Conservation (phyloP, 768 basidiomycete genomes). For the Lactifluus pinguis region DNA sequence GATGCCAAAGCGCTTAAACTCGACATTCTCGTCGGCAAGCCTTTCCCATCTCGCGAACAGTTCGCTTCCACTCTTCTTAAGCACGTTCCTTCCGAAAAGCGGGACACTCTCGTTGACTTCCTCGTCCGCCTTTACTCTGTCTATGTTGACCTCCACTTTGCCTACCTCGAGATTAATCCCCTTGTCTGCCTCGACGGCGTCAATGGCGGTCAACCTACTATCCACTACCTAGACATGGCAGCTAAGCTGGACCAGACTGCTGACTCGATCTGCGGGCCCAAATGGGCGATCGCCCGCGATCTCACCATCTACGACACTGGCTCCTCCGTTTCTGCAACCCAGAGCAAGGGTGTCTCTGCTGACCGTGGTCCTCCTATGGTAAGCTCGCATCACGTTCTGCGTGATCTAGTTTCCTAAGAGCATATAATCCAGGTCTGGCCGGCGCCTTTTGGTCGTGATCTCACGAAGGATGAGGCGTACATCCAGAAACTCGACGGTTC, state of each 20-base stretch:
- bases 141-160: constrained; percentile 98
- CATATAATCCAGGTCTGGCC: constrained; percentile 52
- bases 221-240: constrained; percentile 98
- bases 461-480: constrained; percentile 99
- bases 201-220: constrained; percentile 58
- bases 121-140: constrained; percentile 91
- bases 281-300: constrained; percentile 98
- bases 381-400: constrained; percentile 13
- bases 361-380: constrained; percentile 98
- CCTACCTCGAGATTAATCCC: constrained; percentile 99
- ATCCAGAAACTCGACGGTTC: constrained; percentile 97
- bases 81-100: constrained; percentile 76
- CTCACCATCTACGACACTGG: constrained; percentile 58
- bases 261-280: constrained; percentile 94
- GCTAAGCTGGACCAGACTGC: constrained; percentile 99
- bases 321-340: constrained; percentile 34
- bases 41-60: constrained; percentile 75
- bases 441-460: constrained; percentile 91
- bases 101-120: constrained; percentile 91
- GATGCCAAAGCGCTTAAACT: constrained; percentile 94
- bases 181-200: constrained; percentile 86
- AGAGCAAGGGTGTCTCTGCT: constrained; percentile 49
- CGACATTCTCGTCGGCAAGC: constrained; percentile 61
- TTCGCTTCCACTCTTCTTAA: constrained; percentile 71
- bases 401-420: neutral